These are phyloP conservation scores for Allomyces macrogynus DNA, from an alignment of 192 early-diverging fungal species.

Conservation along the genomic window DNA sequence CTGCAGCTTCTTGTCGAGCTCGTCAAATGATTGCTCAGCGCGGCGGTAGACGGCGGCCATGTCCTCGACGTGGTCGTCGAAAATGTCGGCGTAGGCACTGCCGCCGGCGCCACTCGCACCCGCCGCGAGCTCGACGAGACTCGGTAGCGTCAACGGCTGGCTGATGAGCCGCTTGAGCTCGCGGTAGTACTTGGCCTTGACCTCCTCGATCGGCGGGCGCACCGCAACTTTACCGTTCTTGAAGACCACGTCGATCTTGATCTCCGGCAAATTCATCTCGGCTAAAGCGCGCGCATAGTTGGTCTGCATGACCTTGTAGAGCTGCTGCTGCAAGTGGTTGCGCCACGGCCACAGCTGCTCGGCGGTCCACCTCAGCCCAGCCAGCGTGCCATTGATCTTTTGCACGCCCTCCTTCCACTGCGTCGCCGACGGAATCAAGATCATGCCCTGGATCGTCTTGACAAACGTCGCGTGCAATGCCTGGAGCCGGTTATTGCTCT, in stretches of 20 bases:
- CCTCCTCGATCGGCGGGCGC: conserved; percentile 33
- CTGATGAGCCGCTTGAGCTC: conserved; percentile 43
- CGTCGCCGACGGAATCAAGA: conserved; percentile 22
- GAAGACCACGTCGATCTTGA: conserved; percentile 31
- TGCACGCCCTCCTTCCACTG: conserved; percentile 30
- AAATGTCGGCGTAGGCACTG: conserved; percentile 20
- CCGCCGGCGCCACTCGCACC: neutral
- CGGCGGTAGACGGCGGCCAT: conserved; percentile 25
- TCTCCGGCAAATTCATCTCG: conserved; percentile 25
- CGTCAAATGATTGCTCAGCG: conserved; percentile 26
- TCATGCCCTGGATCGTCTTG: conserved; percentile 17
- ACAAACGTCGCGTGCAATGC: conserved; percentile 19
- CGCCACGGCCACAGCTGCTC: conserved; percentile 24
- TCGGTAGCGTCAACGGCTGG: conserved; percentile 23
- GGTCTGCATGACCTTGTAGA: conserved; percentile 34
- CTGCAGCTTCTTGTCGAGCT: conserved; percentile 11
- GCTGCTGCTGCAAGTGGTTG: conserved; percentile 32
- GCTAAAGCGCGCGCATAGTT: conserved; percentile 29
- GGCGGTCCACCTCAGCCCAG: conserved; percentile 10
- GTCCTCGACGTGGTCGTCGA: conserved; percentile 19
- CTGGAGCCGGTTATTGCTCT: conserved; percentile 21
- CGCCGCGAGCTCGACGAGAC: conserved; percentile 20
- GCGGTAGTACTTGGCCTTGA: conserved; percentile 38
- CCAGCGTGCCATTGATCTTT: conserved; percentile 18
- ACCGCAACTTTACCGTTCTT: conserved; percentile 31